Evolutionary conservation across 208 protist species (phyloP).

Genomic region (Herpetomonas muscarum): DNA sequence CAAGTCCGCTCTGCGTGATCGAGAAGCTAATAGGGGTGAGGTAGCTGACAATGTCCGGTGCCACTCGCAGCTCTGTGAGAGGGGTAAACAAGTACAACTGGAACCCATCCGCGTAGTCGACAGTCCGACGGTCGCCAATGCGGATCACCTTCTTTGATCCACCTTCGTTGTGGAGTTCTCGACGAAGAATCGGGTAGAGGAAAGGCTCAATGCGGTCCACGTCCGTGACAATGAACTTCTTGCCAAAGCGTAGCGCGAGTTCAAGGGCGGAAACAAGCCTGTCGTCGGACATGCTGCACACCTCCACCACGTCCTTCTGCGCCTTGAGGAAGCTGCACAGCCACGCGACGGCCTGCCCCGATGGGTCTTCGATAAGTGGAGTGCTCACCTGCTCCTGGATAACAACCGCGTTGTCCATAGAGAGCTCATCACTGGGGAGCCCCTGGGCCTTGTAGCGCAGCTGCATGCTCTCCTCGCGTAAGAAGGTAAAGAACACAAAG

Average conservation of each 20-base stretch:
- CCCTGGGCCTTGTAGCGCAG: constrained; percentile 96
- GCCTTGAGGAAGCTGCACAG: constrained; percentile 86
- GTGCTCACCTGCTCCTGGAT: constrained; percentile 89
- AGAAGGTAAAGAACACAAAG: constrained; percentile 92
- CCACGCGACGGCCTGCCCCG: constrained; percentile 91
- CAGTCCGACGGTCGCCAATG: constrained; percentile 95
- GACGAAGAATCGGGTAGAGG: constrained; percentile 94
- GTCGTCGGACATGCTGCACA: constrained; percentile 89
- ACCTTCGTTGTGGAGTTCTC: constrained; percentile 89
- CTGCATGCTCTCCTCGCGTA: constrained; percentile 93
- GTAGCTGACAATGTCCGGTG: constrained; percentile 90
- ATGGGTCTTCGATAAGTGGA: constrained; percentile 97
- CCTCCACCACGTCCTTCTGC: constrained; percentile 74
- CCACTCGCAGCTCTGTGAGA: constrained; percentile 81
- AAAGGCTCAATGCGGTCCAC: constrained; percentile 96
- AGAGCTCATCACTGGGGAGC: constrained; percentile 94
- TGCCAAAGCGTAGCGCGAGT: constrained; percentile 97
- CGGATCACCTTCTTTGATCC: constrained; percentile 90
- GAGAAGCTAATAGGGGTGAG: constrained; percentile 96
- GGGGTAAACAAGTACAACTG: constrained; percentile 94
- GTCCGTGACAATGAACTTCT: constrained; percentile 96
- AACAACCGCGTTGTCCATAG: constrained; percentile 97
- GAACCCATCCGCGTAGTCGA: constrained; percentile 97
- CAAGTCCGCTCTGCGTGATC: constrained; percentile 95
- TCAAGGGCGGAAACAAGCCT: constrained; percentile 95